Evolutionary conservation across 768 basidiomycete species (phyloP), one percentile per base, ranked within the genome.

Genomic region (Wakefieldia striispora): DNA sequence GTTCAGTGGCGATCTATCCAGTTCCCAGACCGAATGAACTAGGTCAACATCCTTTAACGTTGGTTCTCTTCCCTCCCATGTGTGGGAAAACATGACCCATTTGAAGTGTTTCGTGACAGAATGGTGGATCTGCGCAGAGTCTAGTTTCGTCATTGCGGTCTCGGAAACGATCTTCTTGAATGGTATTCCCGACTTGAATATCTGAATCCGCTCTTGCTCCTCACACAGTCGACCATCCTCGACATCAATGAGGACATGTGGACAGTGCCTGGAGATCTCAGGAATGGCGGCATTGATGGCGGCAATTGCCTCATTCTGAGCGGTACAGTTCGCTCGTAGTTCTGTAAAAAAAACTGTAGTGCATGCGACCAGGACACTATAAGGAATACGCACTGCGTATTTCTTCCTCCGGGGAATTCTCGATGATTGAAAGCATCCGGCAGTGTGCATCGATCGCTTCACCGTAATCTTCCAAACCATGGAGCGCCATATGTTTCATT

Each of bases 51-150:
- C 42, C 6, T 44, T n/a, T 17, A 33, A 44, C 3, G 23, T 27
- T 12, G 41, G 40, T 35, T 47, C 27, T 11, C 10, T 17, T 16
- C 46, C 46, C 7, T 47, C 46, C 46, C 46, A 47, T 3, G 38
- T 39, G n/a, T 47, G 46, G 1, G 46, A 47, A 23, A 47, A 47
- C 38, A 40, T 47, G 26, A 34, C 20, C 16, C 31, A 47, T 23
- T 33, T 19, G 16, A 47, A 47, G 29, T 47, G 40, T 21, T 11
- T 33, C 3, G 27, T 20, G 16, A 43, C 48, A 26, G 20, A 8
- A 1, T 8, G 17, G 12, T 2, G 19, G 41, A 49, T 37, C 6
- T 20, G 35, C 3, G 13, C 19, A 1, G 2, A 4, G 29, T 40
- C 23, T 7, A 38, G 4, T 19, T 13, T 17, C 10, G n/a, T 34